These are phyloP conservation scores for Themeda triandra DNA, from an alignment of 176 grass and related monocot species.

Conservation along the genomic window DNA sequence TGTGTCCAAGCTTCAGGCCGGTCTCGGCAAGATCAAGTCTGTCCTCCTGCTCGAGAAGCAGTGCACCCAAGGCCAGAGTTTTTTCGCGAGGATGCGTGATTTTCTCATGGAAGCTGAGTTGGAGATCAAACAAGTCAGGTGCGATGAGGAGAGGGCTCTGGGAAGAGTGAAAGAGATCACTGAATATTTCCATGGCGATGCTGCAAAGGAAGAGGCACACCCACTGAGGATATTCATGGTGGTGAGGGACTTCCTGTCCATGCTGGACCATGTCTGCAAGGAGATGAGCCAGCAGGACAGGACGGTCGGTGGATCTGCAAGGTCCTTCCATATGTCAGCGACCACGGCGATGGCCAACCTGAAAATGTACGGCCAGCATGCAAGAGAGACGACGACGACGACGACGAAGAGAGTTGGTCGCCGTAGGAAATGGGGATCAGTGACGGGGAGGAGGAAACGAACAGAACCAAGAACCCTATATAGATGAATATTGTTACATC, in stretches of 20 bases:
- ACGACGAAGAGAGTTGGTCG: conserved; percentile 59
- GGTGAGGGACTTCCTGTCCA: conserved; percentile 82
- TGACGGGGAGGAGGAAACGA: not conserved
- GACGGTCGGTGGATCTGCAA: conserved; percentile 58
- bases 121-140: conserved; percentile 55
- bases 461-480: not conserved
- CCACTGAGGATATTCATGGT: conserved; percentile 95
- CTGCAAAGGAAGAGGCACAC: conserved; percentile 68
- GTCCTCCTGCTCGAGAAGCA: conserved; percentile 64
- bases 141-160: conserved; percentile 60
- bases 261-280: conserved; percentile 88
- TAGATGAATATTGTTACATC: conserved; percentile 6
- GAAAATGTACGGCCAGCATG: conserved; percentile 24
- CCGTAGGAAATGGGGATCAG: conserved; percentile 13
- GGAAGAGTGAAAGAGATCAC: conserved; percentile 69
- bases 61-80: conserved; percentile 50
- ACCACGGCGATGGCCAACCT: conserved; percentile 31
- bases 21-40: conserved; percentile 55
- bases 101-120: conserved; percentile 63
- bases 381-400: conserved; percentile 22
- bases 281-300: conserved; percentile 80
- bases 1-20: conserved; percentile 71
- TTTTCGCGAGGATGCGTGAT: conserved; percentile 57
- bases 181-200: conserved; percentile 73
- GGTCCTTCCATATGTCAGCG: conserved; percentile 68